Conservation (phyloP, 2,329 filamentous ascomycete species). For the Sarocladium kiliense region DNA sequence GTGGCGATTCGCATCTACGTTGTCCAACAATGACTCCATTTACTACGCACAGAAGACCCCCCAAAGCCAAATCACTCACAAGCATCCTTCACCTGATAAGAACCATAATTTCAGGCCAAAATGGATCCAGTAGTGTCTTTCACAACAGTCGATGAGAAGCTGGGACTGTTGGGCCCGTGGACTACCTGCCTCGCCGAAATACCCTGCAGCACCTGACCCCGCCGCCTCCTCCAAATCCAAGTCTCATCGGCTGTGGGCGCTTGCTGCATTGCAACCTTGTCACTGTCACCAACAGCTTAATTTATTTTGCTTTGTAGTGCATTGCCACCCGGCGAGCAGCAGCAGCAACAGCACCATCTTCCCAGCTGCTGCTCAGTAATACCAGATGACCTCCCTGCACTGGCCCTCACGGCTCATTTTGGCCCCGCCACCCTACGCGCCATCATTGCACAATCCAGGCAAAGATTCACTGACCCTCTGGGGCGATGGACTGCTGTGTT, state of each 20-base stretch:
- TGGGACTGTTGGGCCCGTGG: no score
- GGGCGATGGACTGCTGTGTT: slow-evolving; percentile 5
- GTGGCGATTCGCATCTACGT: no score
- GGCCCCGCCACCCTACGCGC: neutral
- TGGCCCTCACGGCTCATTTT: neutral
- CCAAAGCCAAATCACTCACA: no score
- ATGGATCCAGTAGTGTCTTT: no score
- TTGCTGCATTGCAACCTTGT: slow-evolving; percentile 6
- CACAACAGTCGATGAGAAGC: no score
- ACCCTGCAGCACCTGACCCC: neutral
- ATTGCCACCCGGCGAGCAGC: neutral
- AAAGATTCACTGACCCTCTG: neutral
- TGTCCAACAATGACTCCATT: no score
- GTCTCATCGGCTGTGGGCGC: neutral
- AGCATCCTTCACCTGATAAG: no score
- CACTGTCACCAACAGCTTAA: slow-evolving; percentile 5
- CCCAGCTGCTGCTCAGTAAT: neutral
- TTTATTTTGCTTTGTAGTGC: slow-evolving; percentile 3
- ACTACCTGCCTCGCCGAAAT: no score
- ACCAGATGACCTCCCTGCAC: no score
- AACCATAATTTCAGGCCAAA: no score
- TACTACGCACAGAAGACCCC: no score
- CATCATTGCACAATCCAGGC: neutral
- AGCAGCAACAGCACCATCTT: neutral
- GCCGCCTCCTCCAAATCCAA: neutral